Base-by-base conservation (phyloP, 2,329 filamentous ascomycete species). In the Fonsecaea pugnacius region DNA sequence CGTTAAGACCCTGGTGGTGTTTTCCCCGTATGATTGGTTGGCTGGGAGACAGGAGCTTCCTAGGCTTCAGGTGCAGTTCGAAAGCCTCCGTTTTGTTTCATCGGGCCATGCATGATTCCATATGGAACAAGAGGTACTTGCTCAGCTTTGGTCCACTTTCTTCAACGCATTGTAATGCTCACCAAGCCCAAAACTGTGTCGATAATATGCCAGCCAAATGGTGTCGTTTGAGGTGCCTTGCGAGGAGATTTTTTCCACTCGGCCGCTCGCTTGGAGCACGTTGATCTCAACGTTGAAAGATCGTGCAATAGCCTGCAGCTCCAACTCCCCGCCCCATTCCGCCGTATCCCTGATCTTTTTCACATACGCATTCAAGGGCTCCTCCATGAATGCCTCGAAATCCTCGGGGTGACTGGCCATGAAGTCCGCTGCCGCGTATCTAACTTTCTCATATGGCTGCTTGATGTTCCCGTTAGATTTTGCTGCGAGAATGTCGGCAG, bases 111-210 rank as follows among this genome's bases (percentile, higher is more conserved):
- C 10, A 58, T 43, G 14, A 62, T 50, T 18, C 27, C 14, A n/a
- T 2, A 14, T 33, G 27, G 30, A 35, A 53, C 10, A 32, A 8
- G 36, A 21, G 38, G 33, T 55, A 16, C 24, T 32, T 33, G 33
- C 18, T 63, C 58, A 64, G 18, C 38, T 50, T 40, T 65, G 33
- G n/a, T 60, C 55, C 12, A 52, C 43, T 58, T 66, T 75, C 73
- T 81, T 85, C 75, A 99, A 78, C 59, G 93, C 96, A 75, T 99
- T 99, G 78, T 99, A 99, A 79, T 99, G 95, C 80, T 98, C 95
- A 12, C 95, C 95, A 56, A 99, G 80, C 1, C 94, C 94, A 76
- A 96, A 98, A 55, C 91, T 91, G 79, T 97, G 92, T 72, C 91
- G 85, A 78, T 98, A 98, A 77, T 98, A 99, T 38, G 92, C 94